Evolutionary conservation across 345 rosid genomes (phyloP), one percentile per base, ranked within the genome.

Genomic region (Firmiana major): DNA sequence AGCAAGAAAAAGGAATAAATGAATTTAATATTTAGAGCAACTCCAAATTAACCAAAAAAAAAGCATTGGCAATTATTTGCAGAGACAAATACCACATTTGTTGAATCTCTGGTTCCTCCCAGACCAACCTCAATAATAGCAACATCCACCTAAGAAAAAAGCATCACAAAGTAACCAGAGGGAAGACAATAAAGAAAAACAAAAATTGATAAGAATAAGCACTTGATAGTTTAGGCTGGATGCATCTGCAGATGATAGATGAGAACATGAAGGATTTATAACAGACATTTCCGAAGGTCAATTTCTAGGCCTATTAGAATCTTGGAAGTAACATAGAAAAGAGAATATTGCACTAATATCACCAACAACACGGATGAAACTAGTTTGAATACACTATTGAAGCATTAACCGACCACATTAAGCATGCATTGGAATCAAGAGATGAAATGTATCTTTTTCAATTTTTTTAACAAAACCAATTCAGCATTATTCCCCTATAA

Each of bases 41-140:
- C 54, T 54, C 40, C 51, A 42, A 55, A 58, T 17, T 55, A 55
- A 55, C 24, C n/a, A n/a, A n/a, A n/a, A 58, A 71, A 7, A 65
- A 21, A 22, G 2, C 7, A 10, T 2, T 31, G 73, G 21, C 38
- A n/a, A 45, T 24, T 68, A 34, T 13, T 46, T 16, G 78, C 81
- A 66, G 60, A 80, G 84, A 77, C 43, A 71, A 86, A 70, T 84
- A 94, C 98, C 90, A 90, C 98, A 73, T 92, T 92, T 57, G 98
- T 92, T 60, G 98, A 86, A 83, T 94, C 98, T 2, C 48, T 84
- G 71, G 28, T 77, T 38, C 97, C 98, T 28, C 97, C 97, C 74
- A 94, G 88, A 65, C 98, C 98, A 79, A 89, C 97, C 90, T 94
- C 98, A 86, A 94, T 88, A 71, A 94, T 80, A 43, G 94, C 90